Conservation (phyloP, 176 grass and related monocot genomes). For the Alloteropsis semialata region DNA sequence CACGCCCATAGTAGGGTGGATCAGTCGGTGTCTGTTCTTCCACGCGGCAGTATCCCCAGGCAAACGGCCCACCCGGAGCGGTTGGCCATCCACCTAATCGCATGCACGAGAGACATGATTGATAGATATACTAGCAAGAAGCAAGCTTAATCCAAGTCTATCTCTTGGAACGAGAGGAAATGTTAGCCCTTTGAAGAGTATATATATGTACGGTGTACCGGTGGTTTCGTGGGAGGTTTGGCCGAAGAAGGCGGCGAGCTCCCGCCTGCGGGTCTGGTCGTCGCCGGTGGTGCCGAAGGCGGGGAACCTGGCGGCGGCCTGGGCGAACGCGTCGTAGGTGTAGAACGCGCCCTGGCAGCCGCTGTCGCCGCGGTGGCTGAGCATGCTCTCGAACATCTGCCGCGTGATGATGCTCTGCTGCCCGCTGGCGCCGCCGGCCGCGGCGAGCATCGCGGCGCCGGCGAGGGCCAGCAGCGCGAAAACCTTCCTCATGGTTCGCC, state of each 20-base stretch:
- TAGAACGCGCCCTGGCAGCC: slow-evolving; percentile 30
- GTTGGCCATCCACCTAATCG: background rate
- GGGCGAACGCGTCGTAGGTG: slow-evolving; percentile 27
- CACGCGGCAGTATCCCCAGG: slow-evolving; percentile 19
- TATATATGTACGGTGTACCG: background rate
- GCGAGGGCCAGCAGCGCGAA: background rate
- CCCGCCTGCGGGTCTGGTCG: background rate
- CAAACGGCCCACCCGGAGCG: background rate
- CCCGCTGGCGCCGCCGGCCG: background rate
- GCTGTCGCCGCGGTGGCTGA: slow-evolving; percentile 12
- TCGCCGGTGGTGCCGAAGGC: slow-evolving; percentile 21
- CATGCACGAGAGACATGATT: background rate
- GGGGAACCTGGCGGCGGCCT: slow-evolving; percentile 16
- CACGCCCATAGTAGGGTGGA: slow-evolving; percentile 6
- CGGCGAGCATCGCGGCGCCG: background rate
- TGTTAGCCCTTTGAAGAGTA: too few species aligned
- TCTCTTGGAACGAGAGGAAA: too few species aligned
- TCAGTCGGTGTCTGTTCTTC: background rate
- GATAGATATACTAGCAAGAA: too few species aligned
- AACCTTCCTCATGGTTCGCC: background rate
- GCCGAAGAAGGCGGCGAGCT: slow-evolving; percentile 30
- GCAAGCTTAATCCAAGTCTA: background rate
- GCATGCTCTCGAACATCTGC: background rate
- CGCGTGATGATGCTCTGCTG: slow-evolving; percentile 9
- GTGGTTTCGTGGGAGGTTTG: slow-evolving; percentile 13